Evolutionary conservation across 495 filamentous ascomycete species (phyloP).

Genomic region (Aspergillus avenaceus): DNA sequence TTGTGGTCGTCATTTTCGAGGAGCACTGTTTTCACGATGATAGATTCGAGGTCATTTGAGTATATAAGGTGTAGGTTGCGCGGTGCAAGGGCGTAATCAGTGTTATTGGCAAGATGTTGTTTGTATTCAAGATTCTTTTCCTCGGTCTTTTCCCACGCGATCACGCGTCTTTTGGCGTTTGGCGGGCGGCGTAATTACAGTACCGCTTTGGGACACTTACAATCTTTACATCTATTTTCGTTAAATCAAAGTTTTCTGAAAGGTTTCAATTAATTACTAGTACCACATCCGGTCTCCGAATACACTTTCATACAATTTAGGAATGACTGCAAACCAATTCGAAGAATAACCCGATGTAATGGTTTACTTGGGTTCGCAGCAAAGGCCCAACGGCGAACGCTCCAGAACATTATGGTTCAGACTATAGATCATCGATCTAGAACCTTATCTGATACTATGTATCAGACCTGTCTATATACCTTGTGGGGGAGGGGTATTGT

Average conservation of each 20-base stretch:
- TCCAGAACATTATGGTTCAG: too few relatives aligned
- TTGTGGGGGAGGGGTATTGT: too few relatives aligned
- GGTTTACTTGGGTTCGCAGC: too few relatives aligned
- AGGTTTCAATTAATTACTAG: not conserved
- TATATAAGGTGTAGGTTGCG: not conserved
- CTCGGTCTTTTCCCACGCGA: constrained; percentile 11
- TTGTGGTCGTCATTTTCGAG: constrained; percentile 24
- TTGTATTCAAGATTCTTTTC: not conserved
- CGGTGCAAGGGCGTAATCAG: not conserved
- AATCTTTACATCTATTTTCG: not conserved
- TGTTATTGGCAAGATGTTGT: not conserved
- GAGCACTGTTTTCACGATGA: not conserved
- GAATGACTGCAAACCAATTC: too few relatives aligned
- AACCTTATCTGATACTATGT: too few relatives aligned
- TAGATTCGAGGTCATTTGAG: not conserved
- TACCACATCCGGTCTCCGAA: too few relatives aligned
- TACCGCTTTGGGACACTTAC: constrained; percentile 13
- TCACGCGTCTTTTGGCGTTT: constrained; percentile 29
- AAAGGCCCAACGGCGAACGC: too few relatives aligned
- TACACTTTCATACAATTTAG: too few relatives aligned
- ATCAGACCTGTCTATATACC: too few relatives aligned
- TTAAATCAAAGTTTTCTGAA: not conserved
- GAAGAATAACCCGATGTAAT: too few relatives aligned
- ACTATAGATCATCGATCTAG: too few relatives aligned
- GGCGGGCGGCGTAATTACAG: constrained; percentile 13